These are phyloP conservation scores for Venturia pyrina DNA, from an alignment of 2,329 filamentous ascomycete genomes.

Conservation along the genomic window DNA sequence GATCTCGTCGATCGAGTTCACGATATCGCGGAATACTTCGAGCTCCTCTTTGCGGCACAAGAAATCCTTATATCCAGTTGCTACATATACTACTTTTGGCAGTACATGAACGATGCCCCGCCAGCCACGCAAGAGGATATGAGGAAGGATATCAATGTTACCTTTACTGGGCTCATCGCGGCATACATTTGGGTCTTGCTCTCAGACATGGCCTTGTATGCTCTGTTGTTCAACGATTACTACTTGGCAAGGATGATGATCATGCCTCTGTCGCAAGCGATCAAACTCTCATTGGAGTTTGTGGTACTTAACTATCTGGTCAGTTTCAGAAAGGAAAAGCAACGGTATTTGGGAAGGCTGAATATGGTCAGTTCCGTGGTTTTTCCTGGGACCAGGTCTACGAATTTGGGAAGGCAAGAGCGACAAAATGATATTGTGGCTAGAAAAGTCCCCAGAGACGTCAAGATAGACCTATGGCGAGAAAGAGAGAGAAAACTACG, in stretches of 20 bases:
- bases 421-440: neutral
- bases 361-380: neutral
- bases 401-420: neutral
- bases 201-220: neutral
- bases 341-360: neutral
- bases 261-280: neutral
- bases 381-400: neutral
- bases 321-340: neutral
- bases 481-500: neutral
- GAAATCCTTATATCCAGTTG: neutral
- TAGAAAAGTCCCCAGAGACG: neutral
- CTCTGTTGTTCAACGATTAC: neutral
- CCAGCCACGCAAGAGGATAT: neutral
- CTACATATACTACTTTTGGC: conserved; percentile 3
- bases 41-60: neutral
- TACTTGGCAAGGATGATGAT: neutral
- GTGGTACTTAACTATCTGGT: neutral
- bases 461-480: neutral
- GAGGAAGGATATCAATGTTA: neutral
- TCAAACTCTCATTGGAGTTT: neutral
- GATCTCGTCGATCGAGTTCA: neutral
- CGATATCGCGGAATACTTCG: neutral
- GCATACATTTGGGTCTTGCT: neutral
- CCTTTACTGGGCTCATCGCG: neutral
- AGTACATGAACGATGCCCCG: neutral